These are phyloP conservation scores for Cladorrhinum samala DNA, from an alignment of 495 filamentous ascomycete species.

Conservation along the genomic window DNA sequence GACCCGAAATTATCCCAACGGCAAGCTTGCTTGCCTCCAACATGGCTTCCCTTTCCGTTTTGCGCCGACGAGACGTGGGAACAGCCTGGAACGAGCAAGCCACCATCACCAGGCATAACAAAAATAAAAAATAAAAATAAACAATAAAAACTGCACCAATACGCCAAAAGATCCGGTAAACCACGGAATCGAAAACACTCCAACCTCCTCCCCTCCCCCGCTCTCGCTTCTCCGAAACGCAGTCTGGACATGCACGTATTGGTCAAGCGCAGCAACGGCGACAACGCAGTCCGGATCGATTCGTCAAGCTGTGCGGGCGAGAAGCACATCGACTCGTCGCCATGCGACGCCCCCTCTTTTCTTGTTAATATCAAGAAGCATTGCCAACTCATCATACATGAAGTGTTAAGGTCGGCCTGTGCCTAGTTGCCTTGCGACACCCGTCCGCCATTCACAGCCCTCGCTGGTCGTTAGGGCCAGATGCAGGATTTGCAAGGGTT, in stretches of 20 bases:
- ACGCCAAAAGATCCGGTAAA: no score
- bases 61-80: no score
- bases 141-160: no score
- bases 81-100: no score
- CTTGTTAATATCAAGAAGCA: slow-evolving; percentile 58
- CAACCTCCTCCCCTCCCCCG: slow-evolving; percentile 13
- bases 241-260: slow-evolving; percentile 7
- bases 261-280: neutral
- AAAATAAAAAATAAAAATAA: no score
- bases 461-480: slow-evolving; percentile 33
- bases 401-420: slow-evolving; percentile 52
- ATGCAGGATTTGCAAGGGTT: slow-evolving; percentile 38
- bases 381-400: slow-evolving; percentile 91
- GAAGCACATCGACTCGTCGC: slow-evolving; percentile 8
- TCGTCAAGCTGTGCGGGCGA: slow-evolving; percentile 6
- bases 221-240: slow-evolving; percentile 15
- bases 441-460: slow-evolving; percentile 29
- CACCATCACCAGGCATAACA: no score
- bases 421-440: slow-evolving; percentile 39
- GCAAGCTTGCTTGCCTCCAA: no score
- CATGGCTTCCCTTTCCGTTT: no score
- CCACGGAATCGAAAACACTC: neutral
- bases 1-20: no score
- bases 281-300: slow-evolving; percentile 8
- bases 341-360: slow-evolving; percentile 12